Evolutionary conservation across 2,329 filamentous ascomycete species (phyloP).

Genomic region (Eutypa lata): DNA sequence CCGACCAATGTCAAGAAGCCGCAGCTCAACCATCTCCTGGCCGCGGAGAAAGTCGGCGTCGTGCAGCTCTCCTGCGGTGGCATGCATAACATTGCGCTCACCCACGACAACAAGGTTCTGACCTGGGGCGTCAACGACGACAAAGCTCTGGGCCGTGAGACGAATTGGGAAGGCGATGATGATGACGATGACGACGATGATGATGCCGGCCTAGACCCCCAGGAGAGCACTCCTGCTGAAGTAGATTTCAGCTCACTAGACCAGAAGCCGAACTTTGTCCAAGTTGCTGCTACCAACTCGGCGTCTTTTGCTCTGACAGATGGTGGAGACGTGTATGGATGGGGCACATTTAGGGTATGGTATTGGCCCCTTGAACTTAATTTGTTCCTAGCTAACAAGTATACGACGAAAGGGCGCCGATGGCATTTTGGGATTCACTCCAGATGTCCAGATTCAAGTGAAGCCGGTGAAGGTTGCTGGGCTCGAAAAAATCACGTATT

Average conservation of each 20-base stretch:
- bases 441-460: slow-evolving; percentile 45
- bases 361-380: background rate
- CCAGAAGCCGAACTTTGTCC: slow-evolving; percentile 38
- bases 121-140: slow-evolving; percentile 90
- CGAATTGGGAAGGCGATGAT: slow-evolving; percentile 35
- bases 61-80: slow-evolving; percentile 76
- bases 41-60: slow-evolving; percentile 56
- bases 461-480: slow-evolving; percentile 47
- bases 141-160: slow-evolving; percentile 74
- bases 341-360: slow-evolving; percentile 71
- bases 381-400: background rate
- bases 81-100: slow-evolving; percentile 77
- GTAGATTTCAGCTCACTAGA: slow-evolving; percentile 44
- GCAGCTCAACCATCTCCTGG: slow-evolving; percentile 62
- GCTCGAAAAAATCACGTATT: slow-evolving; percentile 60
- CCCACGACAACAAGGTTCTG: slow-evolving; percentile 75
- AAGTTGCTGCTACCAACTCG: slow-evolving; percentile 71
- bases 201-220: slow-evolving; percentile 56
- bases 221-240: slow-evolving; percentile 60
- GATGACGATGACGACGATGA: slow-evolving; percentile 49
- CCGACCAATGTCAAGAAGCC: slow-evolving; percentile 73
- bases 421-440: slow-evolving; percentile 60
- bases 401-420: slow-evolving; percentile 35
- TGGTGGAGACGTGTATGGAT: slow-evolving; percentile 74
- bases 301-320: slow-evolving; percentile 73